A percentile compares a stretch with the other conserved stretches of the same genome.
Evolutionary conservation across 1,284 basidiomycete genomes (phyloP).

Genomic region (Pterulicium gracile): DNA sequence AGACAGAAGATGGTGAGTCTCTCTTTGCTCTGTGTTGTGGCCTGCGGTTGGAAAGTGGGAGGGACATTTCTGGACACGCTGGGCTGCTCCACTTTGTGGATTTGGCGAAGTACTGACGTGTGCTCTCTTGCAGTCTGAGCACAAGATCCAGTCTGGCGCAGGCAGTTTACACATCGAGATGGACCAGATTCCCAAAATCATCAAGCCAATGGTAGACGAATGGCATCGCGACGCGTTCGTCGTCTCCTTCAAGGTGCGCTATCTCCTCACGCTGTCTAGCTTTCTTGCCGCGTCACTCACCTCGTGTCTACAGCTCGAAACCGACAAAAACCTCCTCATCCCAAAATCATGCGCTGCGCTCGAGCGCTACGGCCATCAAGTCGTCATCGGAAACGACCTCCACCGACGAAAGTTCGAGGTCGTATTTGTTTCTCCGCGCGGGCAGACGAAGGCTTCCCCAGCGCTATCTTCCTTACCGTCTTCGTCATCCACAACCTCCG

Average conservation of each 20-base stretch:
- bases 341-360: conserved; percentile 87
- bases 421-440: conserved; percentile 57
- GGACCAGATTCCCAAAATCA: conserved; percentile 97
- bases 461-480: background rate
- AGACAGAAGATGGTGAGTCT: conserved; percentile 72
- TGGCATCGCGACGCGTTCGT: conserved; percentile 91
- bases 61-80: no score
- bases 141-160: conserved; percentile 97
- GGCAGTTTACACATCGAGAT: conserved; percentile 91
- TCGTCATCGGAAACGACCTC: conserved; percentile 94
- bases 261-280: conserved; percentile 1
- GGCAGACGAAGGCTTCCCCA: background rate
- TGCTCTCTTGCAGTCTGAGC: conserved; percentile 60
- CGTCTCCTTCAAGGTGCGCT: conserved; percentile 87
- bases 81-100: conserved; percentile 3
- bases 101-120: background rate
- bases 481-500: background rate
- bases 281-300: background rate
- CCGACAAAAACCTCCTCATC: conserved; percentile 73
- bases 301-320: conserved; percentile 69
- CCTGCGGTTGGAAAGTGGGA: no score
- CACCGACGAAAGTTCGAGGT: conserved; percentile 86
- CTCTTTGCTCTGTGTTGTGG: conserved; percentile 4
- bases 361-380: conserved; percentile 91
- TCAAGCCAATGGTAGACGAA: conserved; percentile 87